A percentile compares a stretch with the other conserved stretches of the same genome.
Evolutionary conservation across 2,329 filamentous ascomycete species (phyloP).

Genomic region (Fusarium circinatum): DNA sequence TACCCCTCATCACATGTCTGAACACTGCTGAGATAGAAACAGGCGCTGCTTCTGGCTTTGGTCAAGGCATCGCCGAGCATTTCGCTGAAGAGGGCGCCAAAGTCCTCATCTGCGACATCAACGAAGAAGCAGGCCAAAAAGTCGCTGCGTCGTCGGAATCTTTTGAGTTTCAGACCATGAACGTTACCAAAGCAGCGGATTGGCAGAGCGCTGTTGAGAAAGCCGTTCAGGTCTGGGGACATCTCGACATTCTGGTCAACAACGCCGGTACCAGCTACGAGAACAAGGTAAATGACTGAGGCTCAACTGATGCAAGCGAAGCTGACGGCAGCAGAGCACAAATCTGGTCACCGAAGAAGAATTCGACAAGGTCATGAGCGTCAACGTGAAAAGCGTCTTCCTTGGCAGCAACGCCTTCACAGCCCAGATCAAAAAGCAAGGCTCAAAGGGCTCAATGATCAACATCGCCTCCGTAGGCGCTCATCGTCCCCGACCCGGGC

Average conservation of each 20-base stretch:
- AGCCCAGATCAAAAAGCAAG: neutral
- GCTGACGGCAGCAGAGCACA: neutral
- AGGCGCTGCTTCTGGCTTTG: slow-evolving; percentile 22
- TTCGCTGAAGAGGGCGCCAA: slow-evolving; percentile 8
- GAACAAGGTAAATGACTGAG: neutral
- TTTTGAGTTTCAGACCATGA: neutral
- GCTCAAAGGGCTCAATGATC: slow-evolving; percentile 10
- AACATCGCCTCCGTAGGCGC: slow-evolving; percentile 21
- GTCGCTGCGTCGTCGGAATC: neutral
- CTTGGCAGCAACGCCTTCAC: slow-evolving; percentile 8
- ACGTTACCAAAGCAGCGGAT: neutral
- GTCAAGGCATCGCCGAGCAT: slow-evolving; percentile 18
- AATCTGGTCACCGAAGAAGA: slow-evolving; percentile 7
- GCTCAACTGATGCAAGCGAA: rapidly evolving
- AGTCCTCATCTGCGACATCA: slow-evolving; percentile 8
- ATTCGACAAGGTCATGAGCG: slow-evolving; percentile 10
- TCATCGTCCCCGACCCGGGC: slow-evolving; percentile 64
- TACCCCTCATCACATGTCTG: rapidly evolving
- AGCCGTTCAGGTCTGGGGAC: neutral
- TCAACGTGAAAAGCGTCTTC: slow-evolving; percentile 11
- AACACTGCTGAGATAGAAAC: neutral
- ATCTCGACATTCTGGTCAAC: slow-evolving; percentile 13
- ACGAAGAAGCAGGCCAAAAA: neutral
- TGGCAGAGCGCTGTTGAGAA: neutral
- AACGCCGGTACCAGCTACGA: slow-evolving; percentile 11